Conservation (phyloP, 345 rosid genomes). For the Eucalyptus regnans region DNA sequence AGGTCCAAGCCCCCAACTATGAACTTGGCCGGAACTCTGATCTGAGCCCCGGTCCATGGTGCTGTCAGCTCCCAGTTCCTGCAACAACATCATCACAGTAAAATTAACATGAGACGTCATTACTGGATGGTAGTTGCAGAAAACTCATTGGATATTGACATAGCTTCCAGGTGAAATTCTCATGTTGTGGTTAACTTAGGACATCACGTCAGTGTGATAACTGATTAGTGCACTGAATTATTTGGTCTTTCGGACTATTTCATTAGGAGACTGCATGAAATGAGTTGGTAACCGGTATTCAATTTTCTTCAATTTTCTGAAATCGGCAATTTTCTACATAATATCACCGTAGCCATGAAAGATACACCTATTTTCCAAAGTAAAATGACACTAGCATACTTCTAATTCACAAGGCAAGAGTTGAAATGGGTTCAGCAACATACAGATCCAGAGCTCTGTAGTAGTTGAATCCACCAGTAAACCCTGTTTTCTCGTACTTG, state of each 20-base stretch:
- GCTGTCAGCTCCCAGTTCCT: conserved; percentile 78
- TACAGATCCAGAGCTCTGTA: conserved; percentile 63
- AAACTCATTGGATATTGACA: neutral
- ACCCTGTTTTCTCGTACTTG: conserved; percentile 51
- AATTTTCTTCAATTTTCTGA: neutral
- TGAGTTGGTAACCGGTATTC: neutral
- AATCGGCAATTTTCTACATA: neutral
- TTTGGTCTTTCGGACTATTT: neutral
- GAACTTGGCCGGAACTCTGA: conserved; percentile 62
- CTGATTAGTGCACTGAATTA: neutral
- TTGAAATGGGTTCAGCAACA: neutral
- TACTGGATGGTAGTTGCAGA: neutral
- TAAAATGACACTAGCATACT: neutral
- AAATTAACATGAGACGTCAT: neutral
- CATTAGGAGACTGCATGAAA: neutral
- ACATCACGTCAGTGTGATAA: neutral
- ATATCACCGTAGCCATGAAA: neutral
- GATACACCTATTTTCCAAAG: neutral
- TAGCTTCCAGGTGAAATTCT: neutral
- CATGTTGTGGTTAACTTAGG: neutral
- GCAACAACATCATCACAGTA: neutral
- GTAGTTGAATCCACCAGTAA: conserved; percentile 75
- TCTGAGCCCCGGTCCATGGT: conserved; percentile 43
- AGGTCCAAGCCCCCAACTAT: conserved; percentile 66
- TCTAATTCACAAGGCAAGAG: neutral